Conservation (phyloP, 139 green algal species). For the Micractinium sp. region DNA sequence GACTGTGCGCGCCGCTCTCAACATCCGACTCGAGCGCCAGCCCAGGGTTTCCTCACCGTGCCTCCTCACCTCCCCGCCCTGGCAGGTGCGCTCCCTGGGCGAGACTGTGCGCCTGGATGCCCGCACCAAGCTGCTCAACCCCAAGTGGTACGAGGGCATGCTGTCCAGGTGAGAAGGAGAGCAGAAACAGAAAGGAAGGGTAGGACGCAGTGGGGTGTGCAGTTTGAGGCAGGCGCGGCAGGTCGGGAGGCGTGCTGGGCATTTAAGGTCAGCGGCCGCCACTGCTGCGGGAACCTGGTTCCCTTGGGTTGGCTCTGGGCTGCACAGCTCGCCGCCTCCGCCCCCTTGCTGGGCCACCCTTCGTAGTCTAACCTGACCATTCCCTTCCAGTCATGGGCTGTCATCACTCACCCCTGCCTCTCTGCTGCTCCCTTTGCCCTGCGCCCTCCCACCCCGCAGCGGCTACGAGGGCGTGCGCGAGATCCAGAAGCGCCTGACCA, state of each 20-base stretch:
- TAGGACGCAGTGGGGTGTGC: background rate
- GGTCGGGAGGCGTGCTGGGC: too few relatives aligned
- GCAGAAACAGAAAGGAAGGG: background rate
- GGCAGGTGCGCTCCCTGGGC: slow-evolving; percentile 89
- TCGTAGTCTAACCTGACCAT: too few relatives aligned
- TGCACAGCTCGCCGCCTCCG: too few relatives aligned
- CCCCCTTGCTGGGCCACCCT: too few relatives aligned
- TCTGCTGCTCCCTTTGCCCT: slow-evolving; percentile 84
- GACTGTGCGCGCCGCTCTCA: too few relatives aligned
- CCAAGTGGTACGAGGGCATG: slow-evolving; percentile 88
- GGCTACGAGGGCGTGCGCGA: slow-evolving; percentile 99
- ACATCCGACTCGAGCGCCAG: too few relatives aligned
- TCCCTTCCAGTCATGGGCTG: background rate
- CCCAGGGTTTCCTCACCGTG: too few relatives aligned
- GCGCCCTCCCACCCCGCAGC: slow-evolving; percentile 2
- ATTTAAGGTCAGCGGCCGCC: too few relatives aligned
- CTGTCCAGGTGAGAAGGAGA: background rate
- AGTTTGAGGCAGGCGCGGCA: background rate
- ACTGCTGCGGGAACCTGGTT: too few relatives aligned
- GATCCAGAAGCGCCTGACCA: slow-evolving; percentile 99
- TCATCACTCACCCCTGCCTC: background rate
- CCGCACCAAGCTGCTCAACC: slow-evolving; percentile 99
- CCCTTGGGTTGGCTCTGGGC: too few relatives aligned
- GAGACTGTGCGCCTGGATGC: slow-evolving; percentile 98
- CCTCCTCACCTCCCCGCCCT: background rate